Base-by-base conservation (phyloP, 305 asterid species). In the Stenogyne calaminthoides region DNA sequence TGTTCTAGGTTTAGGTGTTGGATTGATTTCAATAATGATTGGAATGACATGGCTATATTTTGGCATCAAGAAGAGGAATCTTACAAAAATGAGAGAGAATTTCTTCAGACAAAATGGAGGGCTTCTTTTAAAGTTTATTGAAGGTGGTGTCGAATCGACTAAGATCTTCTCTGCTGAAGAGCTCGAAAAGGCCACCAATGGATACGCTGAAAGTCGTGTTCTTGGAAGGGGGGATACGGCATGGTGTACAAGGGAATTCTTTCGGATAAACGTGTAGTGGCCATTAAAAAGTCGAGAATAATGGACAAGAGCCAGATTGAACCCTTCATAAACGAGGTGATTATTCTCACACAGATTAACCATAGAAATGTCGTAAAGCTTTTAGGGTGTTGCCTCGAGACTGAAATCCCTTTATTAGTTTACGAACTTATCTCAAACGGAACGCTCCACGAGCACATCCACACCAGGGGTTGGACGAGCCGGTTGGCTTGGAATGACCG, bases 41-140 rank as follows among this genome's bases (percentile, higher is more conserved):
- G 83, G 69, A 4, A 14, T 72, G 4, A 66, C 77, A 18, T 77
- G 68, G 82, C 56, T 68, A 6, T 80, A 71, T 34, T 75, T 80
- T 55, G 70, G 75, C 29, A 14, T 78, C 40, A 80, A 69, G 70
- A 85, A 49, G 25, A 76, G 87, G 32, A 80, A 74, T 12, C 67
- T 68, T 0, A 15, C 51, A 1, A 65, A 16, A 68, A 18, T 63
- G 46, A 82, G 85, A 37, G 83, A 78, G 11, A 74, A 76, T 7
- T 85, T 76, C 71, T 82, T 80, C 67, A 40, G 59, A 46, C 84
- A 82, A 79, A 84, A 86, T 11, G 89, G 91, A 1, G 91, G 91
- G 6, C 29, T 79, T 6, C 72, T 84, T 14, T 27, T 86, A 4
- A 67, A 80, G 55, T 70, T 70, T 4, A 68, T 8, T 0, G 77